Conservation (phyloP, 306 rosid genomes). For the Trifolium repens region DNA sequence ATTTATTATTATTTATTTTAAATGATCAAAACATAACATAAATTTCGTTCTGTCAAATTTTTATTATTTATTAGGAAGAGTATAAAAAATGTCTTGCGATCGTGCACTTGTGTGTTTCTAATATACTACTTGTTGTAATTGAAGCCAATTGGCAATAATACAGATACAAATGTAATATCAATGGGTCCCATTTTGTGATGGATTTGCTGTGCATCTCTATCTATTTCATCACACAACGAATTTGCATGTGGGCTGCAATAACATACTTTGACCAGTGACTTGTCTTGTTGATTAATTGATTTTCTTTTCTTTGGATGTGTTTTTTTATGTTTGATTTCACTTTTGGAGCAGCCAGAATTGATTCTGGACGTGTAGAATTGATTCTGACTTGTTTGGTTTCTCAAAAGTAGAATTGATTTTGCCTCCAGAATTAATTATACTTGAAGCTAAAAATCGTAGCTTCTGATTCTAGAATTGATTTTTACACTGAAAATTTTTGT, state of each 20-base stretch:
- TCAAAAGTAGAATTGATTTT: too few species aligned
- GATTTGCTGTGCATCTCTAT: slow-evolving; percentile 25
- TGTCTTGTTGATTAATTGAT: slow-evolving; percentile 8
- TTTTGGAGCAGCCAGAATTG: too few species aligned
- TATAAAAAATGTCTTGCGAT: slow-evolving; percentile 1
- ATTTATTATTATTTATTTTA: background rate
- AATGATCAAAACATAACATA: background rate
- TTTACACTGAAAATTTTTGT: too few species aligned
- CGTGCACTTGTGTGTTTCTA: slow-evolving; percentile 34
- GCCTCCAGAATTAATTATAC: too few species aligned
- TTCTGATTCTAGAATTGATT: too few species aligned
- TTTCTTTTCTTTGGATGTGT: background rate
- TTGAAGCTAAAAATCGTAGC: too few species aligned
- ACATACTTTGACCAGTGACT: slow-evolving; percentile 55
- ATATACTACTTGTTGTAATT: slow-evolving; percentile 2
- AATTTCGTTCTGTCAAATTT: slow-evolving; percentile 1
- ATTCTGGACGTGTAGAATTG: too few species aligned
- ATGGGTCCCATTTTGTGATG: slow-evolving; percentile 42
- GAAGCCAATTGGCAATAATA: slow-evolving; percentile 43
- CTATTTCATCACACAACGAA: slow-evolving; percentile 32
- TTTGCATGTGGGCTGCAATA: slow-evolving; percentile 46
- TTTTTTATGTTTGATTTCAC: background rate
- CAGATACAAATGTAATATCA: slow-evolving; percentile 26
- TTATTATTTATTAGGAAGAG: background rate
- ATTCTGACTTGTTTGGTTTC: too few species aligned